These are phyloP conservation scores for Jasminum sambac DNA, from an alignment of 257 asterid species.

Conservation along the genomic window DNA sequence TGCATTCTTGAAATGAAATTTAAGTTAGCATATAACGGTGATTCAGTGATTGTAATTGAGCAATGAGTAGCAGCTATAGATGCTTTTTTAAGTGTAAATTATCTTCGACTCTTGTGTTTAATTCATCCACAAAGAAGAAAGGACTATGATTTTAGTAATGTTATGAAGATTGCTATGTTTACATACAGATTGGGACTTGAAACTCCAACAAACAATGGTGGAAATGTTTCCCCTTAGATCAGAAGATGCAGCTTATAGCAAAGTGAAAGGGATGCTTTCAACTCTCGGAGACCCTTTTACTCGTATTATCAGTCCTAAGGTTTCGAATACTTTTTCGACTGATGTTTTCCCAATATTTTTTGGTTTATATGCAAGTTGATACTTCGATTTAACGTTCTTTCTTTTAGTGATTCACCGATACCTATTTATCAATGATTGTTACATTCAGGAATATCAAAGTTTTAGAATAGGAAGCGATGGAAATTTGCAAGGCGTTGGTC, in stretches of 20 bases:
- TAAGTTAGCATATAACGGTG: not conserved
- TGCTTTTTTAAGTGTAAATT: not conserved
- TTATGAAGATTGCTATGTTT: not conserved
- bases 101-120: not conserved
- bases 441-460: constrained; percentile 82
- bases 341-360: not conserved
- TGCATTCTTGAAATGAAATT: constrained; percentile 13
- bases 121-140: not conserved
- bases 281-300: constrained; percentile 98
- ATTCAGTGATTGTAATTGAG: not conserved
- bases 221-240: constrained; percentile 84
- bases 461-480: constrained; percentile 93
- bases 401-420: not conserved
- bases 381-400: not conserved
- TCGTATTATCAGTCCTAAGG: constrained; percentile 94
- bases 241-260: constrained; percentile 92
- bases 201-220: constrained; percentile 91
- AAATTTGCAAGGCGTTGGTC: constrained; percentile 93
- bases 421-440: constrained; percentile 7
- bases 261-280: constrained; percentile 88
- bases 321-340: constrained; percentile 12
- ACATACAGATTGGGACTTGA: constrained; percentile 93
- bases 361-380: not conserved
- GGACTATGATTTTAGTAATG: not conserved
- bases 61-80: not conserved